Evolutionary conservation across 2,329 filamentous ascomycete species (phyloP).

Genomic region (Alternaria hordeiaustralica): DNA sequence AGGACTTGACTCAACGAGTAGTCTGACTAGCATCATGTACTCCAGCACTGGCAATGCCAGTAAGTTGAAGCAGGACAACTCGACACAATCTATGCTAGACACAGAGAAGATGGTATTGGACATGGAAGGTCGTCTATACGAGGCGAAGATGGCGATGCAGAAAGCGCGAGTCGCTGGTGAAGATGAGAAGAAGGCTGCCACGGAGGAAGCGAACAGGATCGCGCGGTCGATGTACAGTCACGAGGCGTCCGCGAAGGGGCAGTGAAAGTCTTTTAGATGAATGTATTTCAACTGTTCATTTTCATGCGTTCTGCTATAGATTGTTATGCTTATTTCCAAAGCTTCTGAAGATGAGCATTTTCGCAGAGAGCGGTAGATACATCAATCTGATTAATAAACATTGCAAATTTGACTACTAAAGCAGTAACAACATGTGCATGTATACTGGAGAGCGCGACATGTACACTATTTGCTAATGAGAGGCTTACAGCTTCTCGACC

Average conservation of each 20-base stretch:
- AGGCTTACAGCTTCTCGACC: slow-evolving; percentile 31
- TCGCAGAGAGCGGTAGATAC: neutral
- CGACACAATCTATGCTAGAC: neutral
- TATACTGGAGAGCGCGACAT: neutral
- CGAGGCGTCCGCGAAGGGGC: neutral
- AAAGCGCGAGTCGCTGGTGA: neutral
- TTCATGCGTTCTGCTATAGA: neutral
- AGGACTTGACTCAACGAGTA: neutral
- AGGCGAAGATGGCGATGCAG: neutral
- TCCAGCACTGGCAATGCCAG: neutral
- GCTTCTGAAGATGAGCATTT: neutral
- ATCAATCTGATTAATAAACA: neutral
- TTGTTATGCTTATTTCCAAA: neutral
- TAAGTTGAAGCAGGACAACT: neutral
- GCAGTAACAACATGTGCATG: neutral
- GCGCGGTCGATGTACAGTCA: neutral
- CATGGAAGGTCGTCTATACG: slow-evolving; percentile 7
- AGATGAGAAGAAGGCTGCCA: neutral
- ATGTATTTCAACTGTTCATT: neutral
- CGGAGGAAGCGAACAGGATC: neutral
- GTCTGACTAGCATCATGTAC: neutral
- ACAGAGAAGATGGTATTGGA: slow-evolving; percentile 9
- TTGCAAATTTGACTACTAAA: neutral
- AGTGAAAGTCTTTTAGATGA: neutral
- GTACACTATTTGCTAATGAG: neutral